These are phyloP conservation scores for Lactarius tabidus DNA, from an alignment of 768 basidiomycete genomes.

Conservation along the genomic window DNA sequence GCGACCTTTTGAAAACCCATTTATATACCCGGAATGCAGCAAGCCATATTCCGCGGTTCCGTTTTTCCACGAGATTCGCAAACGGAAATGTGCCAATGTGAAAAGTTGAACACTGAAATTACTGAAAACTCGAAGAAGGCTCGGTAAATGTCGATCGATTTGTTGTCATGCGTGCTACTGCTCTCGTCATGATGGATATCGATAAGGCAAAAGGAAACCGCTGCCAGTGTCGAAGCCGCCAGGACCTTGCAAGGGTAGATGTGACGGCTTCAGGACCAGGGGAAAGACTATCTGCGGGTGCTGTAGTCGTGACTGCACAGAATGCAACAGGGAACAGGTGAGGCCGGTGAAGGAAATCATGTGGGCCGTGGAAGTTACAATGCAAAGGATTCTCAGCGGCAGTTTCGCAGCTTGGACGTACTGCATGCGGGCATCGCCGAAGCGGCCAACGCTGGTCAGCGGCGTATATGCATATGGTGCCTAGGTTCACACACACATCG, in stretches of 20 bases:
- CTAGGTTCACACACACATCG: too few relatives aligned
- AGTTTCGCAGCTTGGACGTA: too few relatives aligned
- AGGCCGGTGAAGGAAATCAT: too few relatives aligned
- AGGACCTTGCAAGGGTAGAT: background rate
- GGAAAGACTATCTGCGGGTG: background rate
- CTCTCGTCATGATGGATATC: background rate
- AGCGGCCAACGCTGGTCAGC: too few relatives aligned
- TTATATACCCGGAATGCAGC: too few relatives aligned
- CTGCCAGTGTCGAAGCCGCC: background rate
- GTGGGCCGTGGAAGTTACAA: background rate
- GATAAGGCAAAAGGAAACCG: background rate
- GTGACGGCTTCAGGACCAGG: background rate
- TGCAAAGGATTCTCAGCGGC: too few relatives aligned
- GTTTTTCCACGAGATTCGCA: background rate
- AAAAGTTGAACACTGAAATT: too few relatives aligned
- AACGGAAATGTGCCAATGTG: background rate
- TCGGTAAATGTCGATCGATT: background rate
- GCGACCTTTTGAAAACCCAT: too few relatives aligned
- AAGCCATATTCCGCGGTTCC: background rate
- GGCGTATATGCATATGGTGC: too few relatives aligned
- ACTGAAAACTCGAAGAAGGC: background rate
- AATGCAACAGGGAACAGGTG: too few relatives aligned
- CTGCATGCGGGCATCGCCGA: background rate
- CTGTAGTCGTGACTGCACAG: background rate
- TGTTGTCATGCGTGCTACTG: background rate